A percentile compares a stretch with the other conserved stretches of the same genome.
phyloP scores from a whole-genome alignment of 2,329 filamentous ascomycete species.

The Amesomyces nigricolor region DNA sequence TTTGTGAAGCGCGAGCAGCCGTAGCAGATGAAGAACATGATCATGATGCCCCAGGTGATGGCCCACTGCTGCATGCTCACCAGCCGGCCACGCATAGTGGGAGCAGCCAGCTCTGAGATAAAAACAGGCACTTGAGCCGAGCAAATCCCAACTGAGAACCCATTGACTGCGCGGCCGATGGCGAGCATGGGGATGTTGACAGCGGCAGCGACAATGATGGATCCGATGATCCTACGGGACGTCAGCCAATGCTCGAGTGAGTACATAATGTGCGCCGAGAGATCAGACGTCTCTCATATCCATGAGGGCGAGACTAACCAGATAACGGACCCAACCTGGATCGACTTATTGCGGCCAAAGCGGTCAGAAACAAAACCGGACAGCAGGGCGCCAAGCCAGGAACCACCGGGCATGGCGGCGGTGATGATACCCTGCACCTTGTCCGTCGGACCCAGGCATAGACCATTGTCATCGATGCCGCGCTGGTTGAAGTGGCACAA shows the following conservation, averaged over 20 bases:
- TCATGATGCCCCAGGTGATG: constrained; percentile 43
- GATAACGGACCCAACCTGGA: constrained; percentile 45
- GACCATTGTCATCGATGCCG: constrained; percentile 32
- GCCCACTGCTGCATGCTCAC: constrained; percentile 43
- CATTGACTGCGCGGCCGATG: constrained; percentile 65
- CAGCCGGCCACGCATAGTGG: constrained; percentile 41
- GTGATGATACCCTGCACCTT: constrained; percentile 58
- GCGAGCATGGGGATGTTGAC: constrained; percentile 54
- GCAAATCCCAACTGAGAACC: constrained; percentile 65
- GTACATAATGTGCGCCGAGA: no score
- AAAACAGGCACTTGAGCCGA: constrained; percentile 69
- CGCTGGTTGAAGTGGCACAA: constrained; percentile 39
- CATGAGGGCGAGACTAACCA: constrained; percentile 37
- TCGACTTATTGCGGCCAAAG: constrained; percentile 43
- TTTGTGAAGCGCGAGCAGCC: constrained; percentile 40
- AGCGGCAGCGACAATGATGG: constrained; percentile 40
- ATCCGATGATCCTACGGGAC: constrained; percentile 42
- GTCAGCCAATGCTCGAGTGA: not conserved
- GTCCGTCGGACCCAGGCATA: constrained; percentile 47
- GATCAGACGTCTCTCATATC: not conserved
- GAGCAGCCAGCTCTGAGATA: constrained; percentile 56
- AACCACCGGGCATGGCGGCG: constrained; percentile 65
- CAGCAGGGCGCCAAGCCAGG: constrained; percentile 57
- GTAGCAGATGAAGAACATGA: constrained; percentile 46
- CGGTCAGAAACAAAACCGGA: constrained; percentile 56